Evolutionary conservation across 1,139 yeast genomes (phyloP).

Genomic region (Spencermartinsiella ligniputridi): DNA sequence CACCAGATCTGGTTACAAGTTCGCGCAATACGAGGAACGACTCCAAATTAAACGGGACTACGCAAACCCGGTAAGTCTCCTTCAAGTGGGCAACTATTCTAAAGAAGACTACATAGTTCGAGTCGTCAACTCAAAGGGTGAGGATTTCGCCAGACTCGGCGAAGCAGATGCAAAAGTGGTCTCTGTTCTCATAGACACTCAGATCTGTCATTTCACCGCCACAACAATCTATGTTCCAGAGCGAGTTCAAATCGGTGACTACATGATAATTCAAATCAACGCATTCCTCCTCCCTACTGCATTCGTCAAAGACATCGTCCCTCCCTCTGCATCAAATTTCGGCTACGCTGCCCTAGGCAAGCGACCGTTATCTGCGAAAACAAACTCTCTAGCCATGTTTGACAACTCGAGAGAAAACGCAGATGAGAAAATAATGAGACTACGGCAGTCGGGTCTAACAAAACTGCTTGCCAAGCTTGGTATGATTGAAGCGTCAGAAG

Average conservation of each 20-base stretch:
- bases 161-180: slow-evolving; percentile 68
- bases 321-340: slow-evolving; percentile 10
- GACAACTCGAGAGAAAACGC: slow-evolving; percentile 45
- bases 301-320: slow-evolving; percentile 37
- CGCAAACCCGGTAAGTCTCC: slow-evolving; percentile 3
- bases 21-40: slow-evolving; percentile 48
- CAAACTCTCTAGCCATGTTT: slow-evolving; percentile 12
- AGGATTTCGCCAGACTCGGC: slow-evolving; percentile 76
- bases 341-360: slow-evolving; percentile 5
- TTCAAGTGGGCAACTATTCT: slow-evolving; percentile 9
- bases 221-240: slow-evolving; percentile 57
- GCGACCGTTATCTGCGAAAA: slow-evolving; percentile 3
- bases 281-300: slow-evolving; percentile 53
- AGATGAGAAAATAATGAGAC: slow-evolving; percentile 49
- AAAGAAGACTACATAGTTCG: slow-evolving; percentile 33
- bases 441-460: slow-evolving; percentile 55
- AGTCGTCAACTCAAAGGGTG: slow-evolving; percentile 28
- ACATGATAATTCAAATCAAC: slow-evolving; percentile 59
- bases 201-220: slow-evolving; percentile 52
- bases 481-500: slow-evolving; percentile 22
- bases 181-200: slow-evolving; percentile 59
- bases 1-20: slow-evolving; percentile 62
- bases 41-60: slow-evolving; percentile 36
- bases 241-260: slow-evolving; percentile 67
- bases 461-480: slow-evolving; percentile 52